These are phyloP conservation scores for Gaeumannomyces sp. DNA, from an alignment of 2,329 filamentous ascomycete species.

Conservation along the genomic window DNA sequence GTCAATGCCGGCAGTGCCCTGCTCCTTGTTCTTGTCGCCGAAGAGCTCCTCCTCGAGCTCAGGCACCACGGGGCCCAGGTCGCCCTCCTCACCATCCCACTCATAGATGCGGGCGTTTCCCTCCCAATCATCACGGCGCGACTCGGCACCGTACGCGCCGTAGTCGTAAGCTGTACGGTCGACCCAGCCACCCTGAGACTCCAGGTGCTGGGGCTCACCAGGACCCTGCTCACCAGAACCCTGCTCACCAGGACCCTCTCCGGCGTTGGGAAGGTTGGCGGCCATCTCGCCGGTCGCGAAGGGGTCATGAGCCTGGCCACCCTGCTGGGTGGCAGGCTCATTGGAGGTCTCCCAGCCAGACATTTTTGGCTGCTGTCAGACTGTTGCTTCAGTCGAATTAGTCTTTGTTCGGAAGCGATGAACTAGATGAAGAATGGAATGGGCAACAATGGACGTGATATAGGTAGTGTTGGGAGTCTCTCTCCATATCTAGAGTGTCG, in stretches of 20 bases:
- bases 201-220: constrained; percentile 19
- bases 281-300: constrained; percentile 21
- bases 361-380: not conserved
- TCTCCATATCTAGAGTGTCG: no score
- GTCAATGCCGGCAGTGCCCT: constrained; percentile 48
- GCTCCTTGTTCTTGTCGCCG: constrained; percentile 42
- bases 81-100: constrained; percentile 80
- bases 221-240: constrained; percentile 11
- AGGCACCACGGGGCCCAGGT: constrained; percentile 66
- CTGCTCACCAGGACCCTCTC: constrained; percentile 12
- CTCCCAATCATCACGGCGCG: constrained; percentile 34
- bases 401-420: no score
- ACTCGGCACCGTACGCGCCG: constrained; percentile 21
- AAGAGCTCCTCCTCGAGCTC: constrained; percentile 75
- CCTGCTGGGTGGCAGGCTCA: not conserved
- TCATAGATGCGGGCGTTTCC: constrained; percentile 64
- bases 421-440: no score
- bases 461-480: no score
- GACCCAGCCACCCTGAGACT: constrained; percentile 37
- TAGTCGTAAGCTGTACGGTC: constrained; percentile 44
- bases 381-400: not conserved
- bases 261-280: constrained; percentile 22
- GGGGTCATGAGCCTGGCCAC: not conserved
- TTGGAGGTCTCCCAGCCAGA: not conserved
- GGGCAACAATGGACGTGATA: no score